phyloP scores from a whole-genome alignment of 768 basidiomycete genomes.

The Naematelia encephala region DNA sequence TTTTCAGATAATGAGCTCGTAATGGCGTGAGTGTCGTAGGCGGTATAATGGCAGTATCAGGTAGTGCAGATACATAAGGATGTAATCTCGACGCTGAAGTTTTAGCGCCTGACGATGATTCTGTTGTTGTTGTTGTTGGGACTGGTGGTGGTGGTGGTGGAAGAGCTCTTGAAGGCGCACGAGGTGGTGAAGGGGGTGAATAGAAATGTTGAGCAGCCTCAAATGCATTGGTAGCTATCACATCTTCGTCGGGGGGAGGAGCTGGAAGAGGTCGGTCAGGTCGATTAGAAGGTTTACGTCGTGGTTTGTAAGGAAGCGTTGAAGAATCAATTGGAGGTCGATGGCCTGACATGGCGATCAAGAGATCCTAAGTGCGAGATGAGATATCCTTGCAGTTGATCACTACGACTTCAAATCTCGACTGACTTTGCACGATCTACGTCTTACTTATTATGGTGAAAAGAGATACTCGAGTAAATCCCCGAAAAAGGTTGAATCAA shows the following conservation, averaged over 20 bases:
- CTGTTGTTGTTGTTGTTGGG: neutral
- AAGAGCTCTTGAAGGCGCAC: neutral
- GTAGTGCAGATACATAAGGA: conserved; percentile 28
- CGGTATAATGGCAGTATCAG: conserved; percentile 17
- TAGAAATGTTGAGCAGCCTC: conserved; percentile 28
- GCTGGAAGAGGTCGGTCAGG: conserved; percentile 21
- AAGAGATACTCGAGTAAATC: too few relatives aligned
- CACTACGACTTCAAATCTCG: too few relatives aligned
- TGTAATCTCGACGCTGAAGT: conserved; percentile 32
- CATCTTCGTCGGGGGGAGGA: conserved; percentile 31
- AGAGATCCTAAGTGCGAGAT: too few relatives aligned
- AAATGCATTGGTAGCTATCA: conserved; percentile 22
- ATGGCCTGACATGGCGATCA: neutral
- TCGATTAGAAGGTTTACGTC: conserved; percentile 5
- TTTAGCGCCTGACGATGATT: conserved; percentile 8
- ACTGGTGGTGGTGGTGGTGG: conserved; percentile 14
- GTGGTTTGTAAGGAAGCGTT: conserved; percentile 30
- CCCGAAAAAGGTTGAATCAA: too few relatives aligned
- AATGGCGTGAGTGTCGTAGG: conserved; percentile 67
- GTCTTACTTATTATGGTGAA: too few relatives aligned
- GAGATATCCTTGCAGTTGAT: too few relatives aligned
- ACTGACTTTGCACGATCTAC: too few relatives aligned
- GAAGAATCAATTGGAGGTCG: conserved; percentile 8
- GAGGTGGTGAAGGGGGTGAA: conserved; percentile 37
- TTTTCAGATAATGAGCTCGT: conserved; percentile 97